phyloP scores from a whole-genome alignment of 257 asterid species.

The Marsdenia floribunda region DNA sequence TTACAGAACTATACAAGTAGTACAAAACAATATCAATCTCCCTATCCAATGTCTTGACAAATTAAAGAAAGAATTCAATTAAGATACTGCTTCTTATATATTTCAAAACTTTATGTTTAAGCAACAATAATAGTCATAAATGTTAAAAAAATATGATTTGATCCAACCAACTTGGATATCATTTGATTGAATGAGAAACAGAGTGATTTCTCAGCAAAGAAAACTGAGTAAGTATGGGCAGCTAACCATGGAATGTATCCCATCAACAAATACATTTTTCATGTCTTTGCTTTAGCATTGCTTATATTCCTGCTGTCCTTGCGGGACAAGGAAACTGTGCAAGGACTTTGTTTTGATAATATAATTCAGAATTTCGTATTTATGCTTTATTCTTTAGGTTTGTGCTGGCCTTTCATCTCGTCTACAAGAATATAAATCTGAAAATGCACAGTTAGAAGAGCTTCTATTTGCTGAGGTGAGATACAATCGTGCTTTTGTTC shows the following conservation, averaged over 20 bases:
- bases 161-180: not conserved
- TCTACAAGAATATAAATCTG: constrained; percentile 95
- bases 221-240: not conserved
- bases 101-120: not conserved
- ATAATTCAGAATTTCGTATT: not conserved
- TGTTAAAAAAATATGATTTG: not conserved
- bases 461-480: constrained; percentile 92
- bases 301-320: not conserved
- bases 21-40: not conserved
- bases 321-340: not conserved
- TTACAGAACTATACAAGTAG: not conserved
- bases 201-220: not conserved
- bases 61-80: not conserved
- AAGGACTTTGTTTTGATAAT: not conserved
- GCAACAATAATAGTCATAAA: not conserved
- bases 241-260: not conserved
- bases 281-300: not conserved
- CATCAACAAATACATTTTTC: not conserved
- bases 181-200: not conserved
- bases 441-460: constrained; percentile 96
- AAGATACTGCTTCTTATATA: not conserved
- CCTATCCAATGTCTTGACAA: not conserved
- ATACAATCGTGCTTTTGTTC: constrained; percentile 12
- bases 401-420: constrained; percentile 99
- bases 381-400: constrained; percentile 43